Evolutionary conservation across 345 rosid genomes (phyloP).

Genomic region (Zanthoxylum bungeanum): DNA sequence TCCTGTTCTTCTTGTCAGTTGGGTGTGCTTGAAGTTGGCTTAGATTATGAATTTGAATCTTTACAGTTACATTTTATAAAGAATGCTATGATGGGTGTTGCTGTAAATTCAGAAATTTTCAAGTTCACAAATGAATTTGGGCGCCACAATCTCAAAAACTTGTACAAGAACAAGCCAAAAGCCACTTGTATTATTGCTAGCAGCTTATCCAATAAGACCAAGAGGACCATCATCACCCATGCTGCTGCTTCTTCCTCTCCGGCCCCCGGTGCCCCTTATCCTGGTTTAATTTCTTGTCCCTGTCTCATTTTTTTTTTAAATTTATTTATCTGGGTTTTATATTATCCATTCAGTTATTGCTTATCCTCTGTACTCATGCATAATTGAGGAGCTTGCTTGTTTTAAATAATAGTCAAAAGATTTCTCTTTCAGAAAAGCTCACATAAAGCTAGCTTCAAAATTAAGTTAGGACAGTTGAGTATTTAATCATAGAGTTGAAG

Average conservation of each 20-base stretch:
- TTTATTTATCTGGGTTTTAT: no score
- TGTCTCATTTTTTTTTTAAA: not conserved
- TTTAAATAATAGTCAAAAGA: not conserved
- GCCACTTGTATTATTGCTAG: no score
- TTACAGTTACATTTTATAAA: not conserved
- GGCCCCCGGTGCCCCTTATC: not conserved
- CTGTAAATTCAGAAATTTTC: not conserved
- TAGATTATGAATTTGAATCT: not conserved
- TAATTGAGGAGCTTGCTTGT: not conserved
- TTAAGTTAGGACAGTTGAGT: no score
- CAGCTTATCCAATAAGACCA: no score
- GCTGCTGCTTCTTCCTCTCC: conserved; percentile 13
- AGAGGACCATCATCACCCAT: not conserved
- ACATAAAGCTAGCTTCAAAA: no score
- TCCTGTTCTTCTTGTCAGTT: no score
- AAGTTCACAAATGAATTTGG: not conserved
- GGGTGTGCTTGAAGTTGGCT: not conserved
- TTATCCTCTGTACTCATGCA: not conserved
- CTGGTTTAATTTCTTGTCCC: not conserved
- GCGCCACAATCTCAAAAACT: not conserved
- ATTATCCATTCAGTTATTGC: not conserved
- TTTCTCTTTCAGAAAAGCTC: not conserved
- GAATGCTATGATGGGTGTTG: not conserved
- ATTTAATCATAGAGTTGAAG: no score
- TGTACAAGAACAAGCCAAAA: not conserved